Conservation (phyloP, 1,284 basidiomycete species). For the Trichosporon asahii region DNA sequence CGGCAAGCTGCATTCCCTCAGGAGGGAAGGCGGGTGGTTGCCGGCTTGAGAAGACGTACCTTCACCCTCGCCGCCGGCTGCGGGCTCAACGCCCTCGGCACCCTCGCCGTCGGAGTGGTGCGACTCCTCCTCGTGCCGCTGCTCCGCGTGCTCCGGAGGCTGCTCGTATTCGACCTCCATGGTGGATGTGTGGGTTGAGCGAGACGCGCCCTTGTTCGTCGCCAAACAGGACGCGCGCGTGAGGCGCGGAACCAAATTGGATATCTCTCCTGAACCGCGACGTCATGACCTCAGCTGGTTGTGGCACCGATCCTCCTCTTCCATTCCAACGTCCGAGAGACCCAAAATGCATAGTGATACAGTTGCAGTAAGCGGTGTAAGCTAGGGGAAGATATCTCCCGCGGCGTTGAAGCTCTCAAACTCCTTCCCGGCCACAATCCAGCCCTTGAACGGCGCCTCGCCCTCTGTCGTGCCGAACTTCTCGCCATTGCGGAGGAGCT, state of each 20-base stretch:
- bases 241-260: neutral
- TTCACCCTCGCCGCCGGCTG: neutral
- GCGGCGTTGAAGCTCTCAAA: constrained; percentile 57
- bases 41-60: neutral
- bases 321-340: neutral
- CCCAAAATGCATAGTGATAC: neutral
- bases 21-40: neutral
- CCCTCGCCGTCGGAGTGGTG: constrained; percentile 7
- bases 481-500: constrained; percentile 11
- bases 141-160: constrained; percentile 8
- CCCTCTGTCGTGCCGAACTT: constrained; percentile 15
- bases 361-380: neutral
- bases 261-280: neutral
- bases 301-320: neutral
- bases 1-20: neutral
- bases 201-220: neutral
- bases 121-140: constrained; percentile 5
- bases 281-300: neutral
- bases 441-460: constrained; percentile 58
- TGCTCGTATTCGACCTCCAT: constrained; percentile 27
- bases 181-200: neutral
- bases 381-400: neutral
- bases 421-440: constrained; percentile 58
- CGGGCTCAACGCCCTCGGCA: constrained; percentile 4
- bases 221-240: neutral